These are phyloP conservation scores for Starmera quercuum DNA, from an alignment of 805 yeast genomes.

Conservation along the genomic window DNA sequence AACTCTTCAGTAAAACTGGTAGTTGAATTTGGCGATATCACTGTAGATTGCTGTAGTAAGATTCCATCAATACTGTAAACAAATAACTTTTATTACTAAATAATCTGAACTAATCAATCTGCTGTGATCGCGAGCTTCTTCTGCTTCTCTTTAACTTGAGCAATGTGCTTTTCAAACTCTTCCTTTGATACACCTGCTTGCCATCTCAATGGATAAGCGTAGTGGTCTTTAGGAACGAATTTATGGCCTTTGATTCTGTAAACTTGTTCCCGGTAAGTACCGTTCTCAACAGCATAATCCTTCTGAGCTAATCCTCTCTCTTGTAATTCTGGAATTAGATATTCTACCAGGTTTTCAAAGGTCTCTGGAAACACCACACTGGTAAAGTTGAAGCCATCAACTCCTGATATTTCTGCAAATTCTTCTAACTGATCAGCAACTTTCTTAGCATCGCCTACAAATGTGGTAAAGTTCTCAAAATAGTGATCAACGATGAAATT, in stretches of 20 bases:
- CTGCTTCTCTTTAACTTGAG: background rate
- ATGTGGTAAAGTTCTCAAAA: constrained; percentile 10
- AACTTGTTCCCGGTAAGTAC: constrained; percentile 25
- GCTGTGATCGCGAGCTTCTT: background rate
- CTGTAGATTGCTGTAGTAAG: too few species aligned
- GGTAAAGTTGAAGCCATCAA: constrained; percentile 33
- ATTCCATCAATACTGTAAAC: background rate
- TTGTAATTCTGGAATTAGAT: constrained; percentile 25
- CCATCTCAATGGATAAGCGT: constrained; percentile 8
- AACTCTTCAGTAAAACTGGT: too few species aligned
- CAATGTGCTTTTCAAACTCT: constrained; percentile 14
- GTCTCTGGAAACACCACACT: constrained; percentile 28
- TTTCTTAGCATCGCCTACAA: constrained; percentile 23
- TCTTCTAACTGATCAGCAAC: constrained; percentile 30
- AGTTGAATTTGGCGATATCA: too few species aligned
- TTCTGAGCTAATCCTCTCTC: constrained; percentile 25
- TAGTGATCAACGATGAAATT: constrained; percentile 16
- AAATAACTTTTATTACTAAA: background rate
- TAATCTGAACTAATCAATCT: background rate
- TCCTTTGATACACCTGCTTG: constrained; percentile 17
- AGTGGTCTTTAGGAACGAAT: constrained; percentile 7
- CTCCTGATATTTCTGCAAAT: constrained; percentile 29
- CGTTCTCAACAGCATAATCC: constrained; percentile 23
- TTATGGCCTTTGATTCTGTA: constrained; percentile 9
- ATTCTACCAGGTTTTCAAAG: constrained; percentile 28